These are phyloP conservation scores for Fusarium graminum DNA, from an alignment of 2,329 filamentous ascomycete genomes.

Conservation along the genomic window DNA sequence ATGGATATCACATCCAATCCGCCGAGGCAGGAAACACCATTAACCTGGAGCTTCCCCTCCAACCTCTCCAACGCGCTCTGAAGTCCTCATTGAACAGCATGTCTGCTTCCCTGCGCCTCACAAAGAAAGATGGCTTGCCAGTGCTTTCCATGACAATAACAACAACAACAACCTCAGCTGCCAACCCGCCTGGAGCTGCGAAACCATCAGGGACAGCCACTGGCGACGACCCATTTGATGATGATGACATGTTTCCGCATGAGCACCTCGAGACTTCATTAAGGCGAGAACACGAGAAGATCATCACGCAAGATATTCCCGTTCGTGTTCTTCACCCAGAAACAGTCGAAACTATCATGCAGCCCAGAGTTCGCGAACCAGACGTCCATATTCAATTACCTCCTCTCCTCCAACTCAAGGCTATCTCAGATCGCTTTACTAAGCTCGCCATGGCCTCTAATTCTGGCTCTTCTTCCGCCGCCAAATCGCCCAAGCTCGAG, in stretches of 20 bases:
- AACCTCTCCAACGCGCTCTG: slow-evolving; percentile 88
- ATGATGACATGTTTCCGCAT: slow-evolving; percentile 62
- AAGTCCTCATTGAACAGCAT: slow-evolving; percentile 86
- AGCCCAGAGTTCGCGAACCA: slow-evolving; percentile 89
- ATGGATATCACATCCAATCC: slow-evolving; percentile 86
- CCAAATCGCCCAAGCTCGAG: slow-evolving; percentile 77
- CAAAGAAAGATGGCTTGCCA: slow-evolving; percentile 90
- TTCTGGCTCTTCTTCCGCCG: slow-evolving; percentile 57
- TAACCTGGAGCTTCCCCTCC: slow-evolving; percentile 95
- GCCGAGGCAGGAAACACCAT: slow-evolving; percentile 87
- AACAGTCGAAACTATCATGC: slow-evolving; percentile 91
- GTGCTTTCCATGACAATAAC: slow-evolving; percentile 91
- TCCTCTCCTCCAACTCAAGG: slow-evolving; percentile 87
- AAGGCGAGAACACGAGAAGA: slow-evolving; percentile 82
- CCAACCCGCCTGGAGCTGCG: slow-evolving; percentile 53
- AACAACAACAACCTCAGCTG: slow-evolving; percentile 75
- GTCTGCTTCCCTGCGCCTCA: slow-evolving; percentile 87
- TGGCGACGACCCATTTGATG: slow-evolving; percentile 57
- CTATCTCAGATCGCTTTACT: slow-evolving; percentile 95
- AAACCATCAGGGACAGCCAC: slow-evolving; percentile 46
- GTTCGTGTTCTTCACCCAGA: slow-evolving; percentile 87
- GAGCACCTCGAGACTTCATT: slow-evolving; percentile 69
- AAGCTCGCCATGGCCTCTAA: slow-evolving; percentile 75
- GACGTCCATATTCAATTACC: slow-evolving; percentile 95
- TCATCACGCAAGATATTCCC: slow-evolving; percentile 96